Evolutionary conservation across 257 asterid species (phyloP), one percentile per base, ranked within the genome.

Genomic region (Sherardia arvensis): DNA sequence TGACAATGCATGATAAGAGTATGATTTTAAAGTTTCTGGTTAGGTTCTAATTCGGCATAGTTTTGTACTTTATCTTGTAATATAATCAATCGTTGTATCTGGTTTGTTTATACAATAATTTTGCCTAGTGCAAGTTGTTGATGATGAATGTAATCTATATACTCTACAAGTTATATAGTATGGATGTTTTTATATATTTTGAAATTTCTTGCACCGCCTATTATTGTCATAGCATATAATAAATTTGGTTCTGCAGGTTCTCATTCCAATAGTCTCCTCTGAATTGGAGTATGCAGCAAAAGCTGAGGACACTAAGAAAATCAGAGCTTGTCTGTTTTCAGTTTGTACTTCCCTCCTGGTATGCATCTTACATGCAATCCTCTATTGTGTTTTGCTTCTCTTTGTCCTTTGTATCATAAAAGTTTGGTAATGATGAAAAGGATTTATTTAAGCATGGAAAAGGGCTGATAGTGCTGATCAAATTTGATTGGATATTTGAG

Each of bases 261-360:
- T 91, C 57, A 54, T 91, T 77, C 96, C 98, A 38, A 49, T 74
- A 25, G 62, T 86, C 69, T 77, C 90, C 56, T 75, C 82, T 72
- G 78, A 75, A 67, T 70, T 91, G 78, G 86, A 83, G 75, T 29
- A 48, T 4, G 96, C 98, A 40, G 77, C 76, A 58, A 66, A 60
- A 67, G 72, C 78, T 22, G 73, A 74, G 77, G 94, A 88, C 53
- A 64, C 80, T 30, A 51, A 76, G 63, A 83, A 69, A 77, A 84
- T 84, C 65, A 91, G 84, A 86, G 85, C 82, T 33, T 91, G 94
- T 69, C 78, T 88, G 12, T 91, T 86, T 80, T 75, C 95, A 67
- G 60, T 84, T 62, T 88, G 96, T 67, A 88, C 92, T 5, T 84
- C 95, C 73, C 80, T 91, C 70, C 75, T 83, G 96, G 96, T 88